Evolutionary conservation across 805 yeast genomes (phyloP).

Genomic region (Wickerhamomyces bovis): DNA sequence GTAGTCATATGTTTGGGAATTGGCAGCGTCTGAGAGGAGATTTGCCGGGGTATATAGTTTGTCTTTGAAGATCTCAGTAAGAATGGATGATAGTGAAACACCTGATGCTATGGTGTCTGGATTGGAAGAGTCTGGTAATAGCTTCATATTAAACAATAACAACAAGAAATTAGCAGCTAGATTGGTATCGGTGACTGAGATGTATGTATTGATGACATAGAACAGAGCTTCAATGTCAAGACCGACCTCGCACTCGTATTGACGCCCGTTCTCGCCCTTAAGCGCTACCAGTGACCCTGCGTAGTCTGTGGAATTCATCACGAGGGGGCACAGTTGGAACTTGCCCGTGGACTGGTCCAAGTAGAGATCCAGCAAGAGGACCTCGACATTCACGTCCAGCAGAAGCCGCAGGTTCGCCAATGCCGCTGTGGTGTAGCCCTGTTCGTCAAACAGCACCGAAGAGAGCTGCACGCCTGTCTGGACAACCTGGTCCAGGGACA

Average conservation of each 20-base stretch:
- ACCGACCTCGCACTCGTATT: constrained; percentile 20
- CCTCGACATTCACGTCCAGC: constrained; percentile 39
- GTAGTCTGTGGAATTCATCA: constrained; percentile 23
- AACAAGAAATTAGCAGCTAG: constrained; percentile 39
- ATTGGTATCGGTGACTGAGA: constrained; percentile 38
- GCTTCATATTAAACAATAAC: constrained; percentile 32
- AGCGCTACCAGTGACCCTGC: constrained; percentile 3
- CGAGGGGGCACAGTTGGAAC: constrained; percentile 57
- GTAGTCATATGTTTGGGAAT: constrained; percentile 13
- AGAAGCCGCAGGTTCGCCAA: constrained; percentile 25
- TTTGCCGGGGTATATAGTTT: constrained; percentile 27
- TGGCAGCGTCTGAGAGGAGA: constrained; percentile 17
- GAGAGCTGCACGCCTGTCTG: constrained; percentile 35
- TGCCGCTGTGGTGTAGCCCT: constrained; percentile 29
- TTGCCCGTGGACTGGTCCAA: constrained; percentile 39
- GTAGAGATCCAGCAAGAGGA: constrained; percentile 48
- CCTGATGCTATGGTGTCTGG: constrained; percentile 10
- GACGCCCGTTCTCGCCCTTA: constrained; percentile 9
- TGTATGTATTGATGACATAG: constrained; percentile 26
- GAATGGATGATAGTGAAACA: constrained; percentile 21
- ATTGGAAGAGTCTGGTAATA: constrained; percentile 4
- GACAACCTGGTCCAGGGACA: constrained; percentile 34
- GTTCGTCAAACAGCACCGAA: constrained; percentile 25
- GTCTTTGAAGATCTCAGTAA: constrained; percentile 11
- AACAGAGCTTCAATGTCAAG: constrained; percentile 25